These are phyloP conservation scores for Rutstroemia sp. DNA, from an alignment of 2,329 filamentous ascomycete genomes.

Conservation along the genomic window DNA sequence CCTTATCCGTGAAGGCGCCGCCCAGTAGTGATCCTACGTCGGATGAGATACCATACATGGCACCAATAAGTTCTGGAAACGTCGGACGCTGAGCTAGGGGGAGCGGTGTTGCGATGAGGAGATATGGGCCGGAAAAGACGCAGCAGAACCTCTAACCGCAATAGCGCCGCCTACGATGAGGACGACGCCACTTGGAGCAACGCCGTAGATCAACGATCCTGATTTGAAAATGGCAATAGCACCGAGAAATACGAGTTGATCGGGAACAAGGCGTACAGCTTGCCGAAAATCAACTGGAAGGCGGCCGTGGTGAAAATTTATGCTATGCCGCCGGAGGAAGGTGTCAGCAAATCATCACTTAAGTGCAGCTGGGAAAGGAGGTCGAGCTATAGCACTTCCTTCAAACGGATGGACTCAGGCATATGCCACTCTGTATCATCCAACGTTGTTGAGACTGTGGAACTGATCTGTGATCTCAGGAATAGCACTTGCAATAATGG, in stretches of 20 bases:
- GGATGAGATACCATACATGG: neutral
- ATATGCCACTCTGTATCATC: neutral
- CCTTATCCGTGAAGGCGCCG: neutral
- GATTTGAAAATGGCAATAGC: neutral
- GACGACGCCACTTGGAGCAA: neutral
- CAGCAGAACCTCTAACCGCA: neutral
- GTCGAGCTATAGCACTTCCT: too few species aligned
- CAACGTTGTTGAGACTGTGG: neutral
- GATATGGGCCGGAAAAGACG: neutral
- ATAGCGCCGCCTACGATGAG: slow-evolving; percentile 4
- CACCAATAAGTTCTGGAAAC: slow-evolving; percentile 1
- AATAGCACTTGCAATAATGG: slow-evolving; percentile 1
- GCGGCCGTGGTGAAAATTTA: neutral
- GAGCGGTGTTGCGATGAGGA: neutral
- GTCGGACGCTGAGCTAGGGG: slow-evolving; percentile 1
- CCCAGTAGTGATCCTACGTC: slow-evolving; percentile 5
- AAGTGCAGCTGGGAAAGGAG: too few species aligned
- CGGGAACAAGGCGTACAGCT: neutral
- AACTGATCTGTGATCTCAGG: slow-evolving; percentile 4
- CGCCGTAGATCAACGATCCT: neutral
- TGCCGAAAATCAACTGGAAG: neutral
- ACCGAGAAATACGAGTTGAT: neutral
- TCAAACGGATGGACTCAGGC: too few species aligned
- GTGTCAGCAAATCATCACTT: neutral
- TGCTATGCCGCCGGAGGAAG: too few species aligned